Base-by-base conservation (phyloP, 2,329 filamentous ascomycete genomes). In the Verticillium dahliae region DNA sequence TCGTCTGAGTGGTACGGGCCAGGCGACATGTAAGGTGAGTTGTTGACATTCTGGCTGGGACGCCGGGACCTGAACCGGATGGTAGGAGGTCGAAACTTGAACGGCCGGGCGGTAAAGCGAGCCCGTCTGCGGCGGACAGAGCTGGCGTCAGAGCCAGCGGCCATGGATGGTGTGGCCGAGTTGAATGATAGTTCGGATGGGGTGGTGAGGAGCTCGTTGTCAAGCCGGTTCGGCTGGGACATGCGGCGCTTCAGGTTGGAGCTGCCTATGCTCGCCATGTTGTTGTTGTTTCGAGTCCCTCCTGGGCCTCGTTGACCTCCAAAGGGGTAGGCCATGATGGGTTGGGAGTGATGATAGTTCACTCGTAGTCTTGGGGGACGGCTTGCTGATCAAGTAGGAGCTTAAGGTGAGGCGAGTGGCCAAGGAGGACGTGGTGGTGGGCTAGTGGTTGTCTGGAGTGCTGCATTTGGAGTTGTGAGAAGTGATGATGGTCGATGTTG, bases 61-160 rank as follows among this genome's bases (percentile, higher is more conserved):
- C 35, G 61, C 38, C 59, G 59, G 50, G 45, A 39, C 4, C 64
- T 59, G 59, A 59, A 64, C 45, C 62, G 62, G 11, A 65, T 59
- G 15, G 62, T 52, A 38, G 64, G 64, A 9, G 64, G 64, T 37
- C 63, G 64, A 60, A 65, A 65, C 14, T 45, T 45, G 15, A 59
- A 45, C 15, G 58, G 58, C 55, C 60, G 60, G 37, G 62, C 33
- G n/a, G 61, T 33, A 55, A 62, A 59, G 38, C 61, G 64, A 34
- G 45, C 59, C 10, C 35, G 60, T 33, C 39, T 52, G 37, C 33
- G 41, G 41, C 34, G 38, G 14, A 59, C 59, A 41, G 62, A 62
- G 31, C 50, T 56, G 22, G 50, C 63, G n/a, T 59, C 56, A n/a
- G 64, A 58, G 60, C 41, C 58, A 54, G 39, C 54, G 52, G 57